These are phyloP conservation scores for Sporothrix mexicana DNA, from an alignment of 2,329 filamentous ascomycete genomes.

Conservation along the genomic window DNA sequence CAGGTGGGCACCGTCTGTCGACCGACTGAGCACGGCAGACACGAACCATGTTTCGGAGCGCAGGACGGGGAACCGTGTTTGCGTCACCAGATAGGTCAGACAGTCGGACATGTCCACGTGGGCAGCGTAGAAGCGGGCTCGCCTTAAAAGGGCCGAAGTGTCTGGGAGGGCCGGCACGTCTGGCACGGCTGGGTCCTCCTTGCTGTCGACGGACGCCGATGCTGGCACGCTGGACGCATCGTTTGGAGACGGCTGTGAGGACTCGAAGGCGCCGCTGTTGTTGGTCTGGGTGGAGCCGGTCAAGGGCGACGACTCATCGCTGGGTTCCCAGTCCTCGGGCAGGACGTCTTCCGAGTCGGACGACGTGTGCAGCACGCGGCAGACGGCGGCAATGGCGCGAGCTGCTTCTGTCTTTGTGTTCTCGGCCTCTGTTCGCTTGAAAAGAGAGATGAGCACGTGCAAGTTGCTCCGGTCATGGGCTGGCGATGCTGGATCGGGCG, in stretches of 20 bases:
- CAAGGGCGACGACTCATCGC: conserved; percentile 38
- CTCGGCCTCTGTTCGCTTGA: conserved; percentile 54
- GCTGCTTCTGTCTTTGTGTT: conserved; percentile 66
- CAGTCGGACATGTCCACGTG: conserved; percentile 51
- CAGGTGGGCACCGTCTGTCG: conserved; percentile 54
- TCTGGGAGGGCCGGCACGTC: conserved; percentile 8
- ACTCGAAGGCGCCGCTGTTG: conserved; percentile 27
- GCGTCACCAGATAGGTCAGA: conserved; percentile 60
- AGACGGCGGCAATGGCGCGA: conserved; percentile 58
- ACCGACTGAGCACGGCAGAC: conserved; percentile 64
- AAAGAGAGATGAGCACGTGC: conserved; percentile 49
- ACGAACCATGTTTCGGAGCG: conserved; percentile 68
- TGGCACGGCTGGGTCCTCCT: conserved; percentile 32
- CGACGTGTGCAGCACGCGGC: conserved; percentile 60
- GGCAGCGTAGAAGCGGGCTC: conserved; percentile 52
- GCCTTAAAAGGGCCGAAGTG: conserved; percentile 33
- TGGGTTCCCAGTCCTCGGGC: conserved; percentile 46
- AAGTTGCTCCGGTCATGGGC: conserved; percentile 46
- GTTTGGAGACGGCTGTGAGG: conserved; percentile 17
- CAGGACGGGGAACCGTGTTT: conserved; percentile 64
- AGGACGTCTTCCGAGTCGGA: conserved; percentile 37
- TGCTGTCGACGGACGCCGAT: background rate
- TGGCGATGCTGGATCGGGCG: conserved; percentile 46
- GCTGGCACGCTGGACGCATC: background rate
- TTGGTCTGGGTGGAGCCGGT: conserved; percentile 15